Evolutionary conservation across 805 yeast genomes (phyloP).

Genomic region (Scheffersomyces stipitis): DNA sequence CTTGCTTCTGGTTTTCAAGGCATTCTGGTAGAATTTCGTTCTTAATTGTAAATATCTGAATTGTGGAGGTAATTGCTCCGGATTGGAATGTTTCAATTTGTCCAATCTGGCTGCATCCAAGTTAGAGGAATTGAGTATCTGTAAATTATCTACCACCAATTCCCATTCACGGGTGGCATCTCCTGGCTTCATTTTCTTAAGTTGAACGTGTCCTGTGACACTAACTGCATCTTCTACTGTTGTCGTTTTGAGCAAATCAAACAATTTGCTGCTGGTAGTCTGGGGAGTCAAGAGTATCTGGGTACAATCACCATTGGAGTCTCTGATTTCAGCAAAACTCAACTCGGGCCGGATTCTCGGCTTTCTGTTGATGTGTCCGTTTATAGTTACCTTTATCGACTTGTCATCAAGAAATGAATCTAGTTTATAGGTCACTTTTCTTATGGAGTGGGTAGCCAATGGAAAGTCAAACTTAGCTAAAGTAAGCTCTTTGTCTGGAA

Average conservation of each 20-base stretch:
- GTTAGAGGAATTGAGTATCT: conserved; percentile 61
- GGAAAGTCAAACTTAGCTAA: conserved; percentile 36
- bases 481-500: conserved; percentile 21
- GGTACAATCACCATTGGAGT: conserved; percentile 60
- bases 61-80: conserved; percentile 71
- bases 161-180: conserved; percentile 49
- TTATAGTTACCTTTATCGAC: conserved; percentile 42
- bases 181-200: conserved; percentile 25
- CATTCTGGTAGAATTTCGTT: conserved; percentile 52
- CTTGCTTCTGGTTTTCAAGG: conserved; percentile 55
- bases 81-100: conserved; percentile 48
- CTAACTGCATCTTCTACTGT: conserved; percentile 72
- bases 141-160: conserved; percentile 49
- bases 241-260: conserved; percentile 44
- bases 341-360: conserved; percentile 71
- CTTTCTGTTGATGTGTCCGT: conserved; percentile 83
- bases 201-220: conserved; percentile 54
- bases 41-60: conserved; percentile 81
- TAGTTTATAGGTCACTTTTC: conserved; percentile 1
- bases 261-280: conserved; percentile 37
- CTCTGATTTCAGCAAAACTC: conserved; percentile 76
- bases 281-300: conserved; percentile 50
- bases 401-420: neutral
- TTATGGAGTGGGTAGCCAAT: conserved; percentile 29
- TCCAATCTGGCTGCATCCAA: conserved; percentile 69